These are phyloP conservation scores for Yamadazyma takamatsuzukensis DNA, from an alignment of 805 yeast species.

Conservation along the genomic window DNA sequence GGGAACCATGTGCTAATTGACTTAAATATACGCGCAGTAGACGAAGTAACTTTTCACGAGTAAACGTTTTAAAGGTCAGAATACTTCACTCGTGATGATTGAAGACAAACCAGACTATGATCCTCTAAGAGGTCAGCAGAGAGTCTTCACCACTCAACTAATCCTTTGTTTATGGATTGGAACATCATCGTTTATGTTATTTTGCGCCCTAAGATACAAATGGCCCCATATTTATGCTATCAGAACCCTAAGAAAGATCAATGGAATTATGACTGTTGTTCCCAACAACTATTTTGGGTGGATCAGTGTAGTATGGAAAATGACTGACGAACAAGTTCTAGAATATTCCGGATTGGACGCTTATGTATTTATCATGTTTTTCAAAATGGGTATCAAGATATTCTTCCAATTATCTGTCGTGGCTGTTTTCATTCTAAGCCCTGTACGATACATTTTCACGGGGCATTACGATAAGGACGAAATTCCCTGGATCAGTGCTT, in stretches of 20 bases:
- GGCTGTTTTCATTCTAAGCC: conserved; percentile 39
- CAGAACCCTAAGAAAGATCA: conserved; percentile 45
- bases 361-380: conserved; percentile 45
- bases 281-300: conserved; percentile 56
- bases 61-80: no score
- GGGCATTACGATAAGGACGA: conserved; percentile 43
- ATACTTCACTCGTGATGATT: no score
- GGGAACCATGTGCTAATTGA: no score
- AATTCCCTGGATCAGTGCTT: conserved; percentile 13
- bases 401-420: conserved; percentile 62
- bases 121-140: conserved; percentile 32
- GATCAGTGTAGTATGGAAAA: conserved; percentile 39
- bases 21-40: no score
- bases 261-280: conserved; percentile 34
- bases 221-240: conserved; percentile 60
- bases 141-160: conserved; percentile 56
- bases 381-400: conserved; percentile 68
- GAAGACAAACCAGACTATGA: conserved; percentile 13
- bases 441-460: conserved; percentile 36
- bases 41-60: no score
- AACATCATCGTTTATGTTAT: conserved; percentile 39
- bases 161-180: conserved; percentile 49
- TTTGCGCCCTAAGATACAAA: conserved; percentile 48
- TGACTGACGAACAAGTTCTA: conserved; percentile 73
- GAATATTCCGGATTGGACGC: conserved; percentile 93